Evolutionary conservation across 345 rosid species (phyloP).

Genomic region (Mangifera indica): DNA sequence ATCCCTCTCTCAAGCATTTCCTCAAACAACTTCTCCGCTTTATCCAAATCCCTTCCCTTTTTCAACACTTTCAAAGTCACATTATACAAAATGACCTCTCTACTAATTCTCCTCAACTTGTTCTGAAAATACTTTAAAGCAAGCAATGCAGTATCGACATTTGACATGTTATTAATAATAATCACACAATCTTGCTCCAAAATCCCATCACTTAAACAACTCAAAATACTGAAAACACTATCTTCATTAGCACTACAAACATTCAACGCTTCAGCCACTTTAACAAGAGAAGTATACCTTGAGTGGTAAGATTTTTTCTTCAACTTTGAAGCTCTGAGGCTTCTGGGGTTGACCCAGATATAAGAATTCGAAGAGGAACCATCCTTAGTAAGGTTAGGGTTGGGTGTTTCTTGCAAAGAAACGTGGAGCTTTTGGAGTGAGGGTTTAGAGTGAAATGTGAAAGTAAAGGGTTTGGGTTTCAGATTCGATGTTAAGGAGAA

Average conservation of each 20-base stretch:
- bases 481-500: constrained; percentile 30
- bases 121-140: constrained; percentile 49
- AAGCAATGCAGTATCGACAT: constrained; percentile 56
- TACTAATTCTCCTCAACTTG: constrained; percentile 36
- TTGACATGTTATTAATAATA: constrained; percentile 50
- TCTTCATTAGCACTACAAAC: constrained; percentile 38
- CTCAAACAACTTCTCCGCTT: constrained; percentile 64
- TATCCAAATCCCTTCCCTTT: constrained; percentile 59
- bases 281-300: constrained; percentile 65
- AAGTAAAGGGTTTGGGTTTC: constrained; percentile 29
- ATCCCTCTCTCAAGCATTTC: constrained; percentile 73
- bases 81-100: constrained; percentile 67
- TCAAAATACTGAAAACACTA: constrained; percentile 42
- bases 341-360: constrained; percentile 82
- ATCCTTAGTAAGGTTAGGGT: constrained; percentile 18
- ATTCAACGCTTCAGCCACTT: constrained; percentile 57
- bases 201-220: constrained; percentile 34
- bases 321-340: constrained; percentile 68
- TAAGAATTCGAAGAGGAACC: constrained; percentile 40
- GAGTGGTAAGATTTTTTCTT: constrained; percentile 59
- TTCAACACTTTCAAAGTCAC: constrained; percentile 72
- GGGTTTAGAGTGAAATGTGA: neutral
- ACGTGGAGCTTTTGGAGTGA: constrained; percentile 37
- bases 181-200: too few relatives aligned
- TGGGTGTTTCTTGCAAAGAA: constrained; percentile 45